These are phyloP conservation scores for Flaveria ramosissima DNA, from an alignment of 129 eudicot species.

Conservation along the genomic window DNA sequence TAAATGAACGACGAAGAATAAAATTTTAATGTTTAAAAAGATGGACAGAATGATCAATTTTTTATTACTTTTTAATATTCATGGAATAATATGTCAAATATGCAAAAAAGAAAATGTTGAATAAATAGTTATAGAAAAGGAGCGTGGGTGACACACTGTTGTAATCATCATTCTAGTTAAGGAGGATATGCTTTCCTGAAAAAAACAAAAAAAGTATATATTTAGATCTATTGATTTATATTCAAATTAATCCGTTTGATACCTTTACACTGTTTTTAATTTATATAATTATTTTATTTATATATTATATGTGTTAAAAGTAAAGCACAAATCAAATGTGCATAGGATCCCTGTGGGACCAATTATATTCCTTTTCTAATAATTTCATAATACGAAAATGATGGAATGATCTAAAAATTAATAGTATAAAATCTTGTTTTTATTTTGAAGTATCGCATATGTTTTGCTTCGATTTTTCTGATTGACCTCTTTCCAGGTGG, in stretches of 20 bases:
- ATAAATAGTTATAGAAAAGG: neutral
- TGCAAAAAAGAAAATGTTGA: too few species aligned
- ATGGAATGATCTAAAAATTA: neutral
- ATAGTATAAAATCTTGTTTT: neutral
- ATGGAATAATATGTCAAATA: neutral
- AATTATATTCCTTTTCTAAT: too few species aligned
- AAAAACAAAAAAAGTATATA: too few species aligned
- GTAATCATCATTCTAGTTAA: too few species aligned
- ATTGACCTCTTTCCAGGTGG: too few species aligned
- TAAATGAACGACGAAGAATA: too few species aligned
- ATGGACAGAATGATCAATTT: neutral
- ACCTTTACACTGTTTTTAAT: too few species aligned
- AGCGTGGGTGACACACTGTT: neutral
- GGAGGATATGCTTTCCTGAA: neutral
- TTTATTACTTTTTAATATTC: neutral
- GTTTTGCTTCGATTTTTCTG: neutral
- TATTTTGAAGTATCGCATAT: neutral
- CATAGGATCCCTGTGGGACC: neutral
- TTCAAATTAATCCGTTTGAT: neutral
- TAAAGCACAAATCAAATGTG: neutral
- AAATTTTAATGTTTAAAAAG: too few species aligned
- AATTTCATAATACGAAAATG: neutral
- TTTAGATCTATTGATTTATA: neutral
- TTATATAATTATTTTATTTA: too few species aligned
- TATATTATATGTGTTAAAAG: neutral